Evolutionary conservation across 2,329 filamentous ascomycete genomes (phyloP), one percentile per base, ranked within the genome.

Genomic region (Ophiocordyceps camponoti-saundersi): DNA sequence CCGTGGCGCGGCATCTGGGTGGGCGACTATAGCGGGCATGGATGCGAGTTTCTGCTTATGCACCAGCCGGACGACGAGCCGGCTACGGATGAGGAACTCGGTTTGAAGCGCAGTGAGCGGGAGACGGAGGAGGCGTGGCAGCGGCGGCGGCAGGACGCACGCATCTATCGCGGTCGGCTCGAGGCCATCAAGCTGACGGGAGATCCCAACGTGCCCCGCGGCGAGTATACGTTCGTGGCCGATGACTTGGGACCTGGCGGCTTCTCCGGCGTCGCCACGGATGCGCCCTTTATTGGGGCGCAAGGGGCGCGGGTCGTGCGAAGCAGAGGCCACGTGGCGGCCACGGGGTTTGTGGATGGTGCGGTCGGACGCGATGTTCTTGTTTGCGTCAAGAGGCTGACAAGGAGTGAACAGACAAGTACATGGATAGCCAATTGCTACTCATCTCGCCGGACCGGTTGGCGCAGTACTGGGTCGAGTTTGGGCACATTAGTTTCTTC

Each of bases 1-100:
- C 89, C 88, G 0, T 95, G 81, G 69, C 79, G 87, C 51, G 90
- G 90, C 0, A 86, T 98, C 29, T 96, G 86, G 84, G 82, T 88
- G 16, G 89, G 89, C 1, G 89, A 95, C 59, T 95, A 95, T 57
- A 82, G 79, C 23, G 79, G 77, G 0, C 89, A 96, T 55, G 88
- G 89, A 1, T 89, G 83, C 60, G 90, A 96, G 61, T 95, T 95
- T 48, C 58, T 96, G 5, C 68, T 93, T 13, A 68, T 96, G 43
- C 70, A 87, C 53, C 92, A 98, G 57, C 79, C 79, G 0, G 69
- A 73, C 18, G 67, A 71, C 30, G 62, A 65, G 40, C 55, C 59
- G 1, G 56, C 55, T 3, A 59, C 65, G 1, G 60, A 69, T 47
- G 60, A 64, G 21, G 62, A 68, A 42, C 56, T 65, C 4, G 63